Conservation (phyloP, 257 asterid genomes). For the Coffea canephora region DNA sequence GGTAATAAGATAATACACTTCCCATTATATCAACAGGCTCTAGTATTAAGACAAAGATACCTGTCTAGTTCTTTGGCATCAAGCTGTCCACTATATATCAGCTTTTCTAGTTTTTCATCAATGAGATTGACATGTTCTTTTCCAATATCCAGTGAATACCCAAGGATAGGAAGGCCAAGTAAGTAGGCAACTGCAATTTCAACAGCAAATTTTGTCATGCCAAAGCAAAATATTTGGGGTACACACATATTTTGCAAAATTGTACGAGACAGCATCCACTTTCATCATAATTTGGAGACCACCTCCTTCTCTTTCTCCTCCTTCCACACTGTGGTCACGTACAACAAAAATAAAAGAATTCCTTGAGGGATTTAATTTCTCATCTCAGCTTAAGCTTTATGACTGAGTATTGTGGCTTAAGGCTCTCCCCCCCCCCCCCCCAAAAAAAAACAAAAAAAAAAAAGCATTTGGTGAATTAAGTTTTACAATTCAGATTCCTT, state of each 20-base stretch:
- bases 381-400: neutral
- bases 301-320: neutral
- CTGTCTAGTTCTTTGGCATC: conserved; percentile 93
- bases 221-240: neutral
- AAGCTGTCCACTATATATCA: conserved; percentile 92
- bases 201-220: conserved; percentile 5
- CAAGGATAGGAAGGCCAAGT: conserved; percentile 89
- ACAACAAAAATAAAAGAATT: neutral
- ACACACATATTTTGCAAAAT: neutral
- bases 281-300: neutral
- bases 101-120: conserved; percentile 78
- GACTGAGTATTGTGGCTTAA: neutral
- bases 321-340: neutral
- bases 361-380: neutral
- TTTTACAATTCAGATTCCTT: neutral
- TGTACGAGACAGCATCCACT: neutral
- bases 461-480: neutral
- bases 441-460: too few species aligned
- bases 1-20: neutral
- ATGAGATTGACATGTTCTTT: conserved; percentile 93
- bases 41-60: conserved; percentile 33
- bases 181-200: conserved; percentile 67
- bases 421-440: too few species aligned
- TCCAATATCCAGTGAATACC: conserved; percentile 88
- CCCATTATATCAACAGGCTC: too few species aligned